Evolutionary conservation across 139 green algal species (phyloP), one percentile per base, ranked within the genome.

Genomic region (Chlorella vulgaris): DNA sequence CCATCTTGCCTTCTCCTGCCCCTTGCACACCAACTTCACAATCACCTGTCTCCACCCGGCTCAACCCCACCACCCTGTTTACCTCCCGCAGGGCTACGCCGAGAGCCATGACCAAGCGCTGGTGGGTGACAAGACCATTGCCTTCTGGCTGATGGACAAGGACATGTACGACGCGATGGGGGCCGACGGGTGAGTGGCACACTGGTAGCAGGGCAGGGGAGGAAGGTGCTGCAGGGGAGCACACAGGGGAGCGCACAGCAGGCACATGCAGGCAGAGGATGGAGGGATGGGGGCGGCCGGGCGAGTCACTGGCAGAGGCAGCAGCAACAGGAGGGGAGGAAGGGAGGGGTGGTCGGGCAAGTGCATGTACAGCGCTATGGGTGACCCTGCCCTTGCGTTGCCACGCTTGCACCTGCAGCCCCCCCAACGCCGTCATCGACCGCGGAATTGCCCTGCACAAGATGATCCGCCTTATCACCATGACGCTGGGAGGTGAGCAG

Each of bases 111-210:
- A 98, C 86, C 95, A 98, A 89, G 92, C 91, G 28, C 82, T 98
- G 63, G 95, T 98, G 47, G 89, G 92, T 19, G 92, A 90, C 74
- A 74, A 92, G 70, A 91, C 86, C 21, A 97, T 99, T 36, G 96
- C 96, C 40, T 99, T 99, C 88, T 98, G 96, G 96, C 91, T 99
- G 24, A 99, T 99, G 96, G 96, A 99, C 88, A 95, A 94, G 83
- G 94, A 96, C 70, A 99, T 99, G 96, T 99, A 99, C 86, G 91
- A 96, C 84, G 90, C 66, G 91, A 99, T 99, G 96, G 89, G 91
- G 10, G 74, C 58, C 1, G 55, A 36, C 1, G 74, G 74, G 74
- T 80, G 74, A 70, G 74, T 22, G 53, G 91, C 2, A 67, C 76
- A 53, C n/a, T n/a, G 40, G 43, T 26, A 65, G 83, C 28, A 71